These are phyloP conservation scores for Viola odorata DNA, from an alignment of 345 rosid genomes.

Conservation along the genomic window DNA sequence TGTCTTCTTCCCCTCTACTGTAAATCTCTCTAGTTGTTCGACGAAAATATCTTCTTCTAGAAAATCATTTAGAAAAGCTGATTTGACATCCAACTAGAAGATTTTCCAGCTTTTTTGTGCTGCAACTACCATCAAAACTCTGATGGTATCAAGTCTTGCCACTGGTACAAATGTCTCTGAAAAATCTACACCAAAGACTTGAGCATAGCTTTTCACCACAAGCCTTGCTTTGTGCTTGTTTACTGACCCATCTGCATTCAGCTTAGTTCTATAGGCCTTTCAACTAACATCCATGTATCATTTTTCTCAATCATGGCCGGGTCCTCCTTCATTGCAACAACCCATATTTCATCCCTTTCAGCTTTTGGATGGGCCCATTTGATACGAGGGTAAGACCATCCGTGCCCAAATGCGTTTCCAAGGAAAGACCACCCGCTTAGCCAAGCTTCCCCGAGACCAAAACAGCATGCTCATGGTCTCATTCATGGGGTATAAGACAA, in stretches of 20 bases:
- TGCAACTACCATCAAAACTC: background rate
- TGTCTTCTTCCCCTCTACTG: background rate
- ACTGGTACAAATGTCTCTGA: background rate
- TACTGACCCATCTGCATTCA: background rate
- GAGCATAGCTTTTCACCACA: background rate
- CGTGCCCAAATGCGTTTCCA: too few relatives aligned
- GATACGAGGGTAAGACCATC: too few relatives aligned
- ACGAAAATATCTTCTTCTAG: background rate
- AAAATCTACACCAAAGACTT: background rate
- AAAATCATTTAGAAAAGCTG: background rate
- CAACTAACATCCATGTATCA: background rate
- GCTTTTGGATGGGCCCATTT: too few relatives aligned
- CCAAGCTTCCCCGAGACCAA: too few relatives aligned
- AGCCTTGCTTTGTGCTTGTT: constrained; percentile 1
- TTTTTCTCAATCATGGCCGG: background rate
- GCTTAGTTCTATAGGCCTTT: background rate
- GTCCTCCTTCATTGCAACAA: background rate
- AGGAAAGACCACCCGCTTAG: too few relatives aligned
- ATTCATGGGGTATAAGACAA: too few relatives aligned
- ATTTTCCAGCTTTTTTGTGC: background rate
- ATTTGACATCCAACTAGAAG: background rate
- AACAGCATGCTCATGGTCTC: too few relatives aligned
- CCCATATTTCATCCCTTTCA: background rate
- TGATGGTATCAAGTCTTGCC: background rate
- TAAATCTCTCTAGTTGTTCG: background rate